These are phyloP conservation scores for Fistulinella cinereoalba DNA, from an alignment of 1,284 basidiomycete genomes.

Conservation along the genomic window DNA sequence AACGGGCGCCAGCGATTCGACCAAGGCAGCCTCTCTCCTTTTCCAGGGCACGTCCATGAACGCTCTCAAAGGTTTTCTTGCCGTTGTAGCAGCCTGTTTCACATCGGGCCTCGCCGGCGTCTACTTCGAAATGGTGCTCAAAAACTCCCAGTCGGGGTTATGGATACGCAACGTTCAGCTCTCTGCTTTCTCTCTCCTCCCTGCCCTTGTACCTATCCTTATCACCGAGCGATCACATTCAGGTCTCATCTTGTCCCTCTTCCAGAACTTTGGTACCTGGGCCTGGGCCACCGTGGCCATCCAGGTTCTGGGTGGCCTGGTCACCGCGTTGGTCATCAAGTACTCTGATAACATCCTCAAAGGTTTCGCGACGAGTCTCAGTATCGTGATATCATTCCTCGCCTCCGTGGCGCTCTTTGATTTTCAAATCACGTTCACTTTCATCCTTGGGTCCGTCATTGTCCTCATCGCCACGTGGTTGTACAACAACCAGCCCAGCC, in stretches of 20 bases:
- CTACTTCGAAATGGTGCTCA: constrained; percentile 98
- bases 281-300: constrained; percentile 88
- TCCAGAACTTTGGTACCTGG: constrained; percentile 82
- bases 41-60: constrained; percentile 60
- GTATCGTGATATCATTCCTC: constrained; percentile 91
- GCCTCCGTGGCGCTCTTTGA: constrained; percentile 86
- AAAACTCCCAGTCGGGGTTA: constrained; percentile 83
- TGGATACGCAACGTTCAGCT: constrained; percentile 98
- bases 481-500: constrained; percentile 69
- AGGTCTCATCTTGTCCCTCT: constrained; percentile 46
- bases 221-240: constrained; percentile 46
- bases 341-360: constrained; percentile 89
- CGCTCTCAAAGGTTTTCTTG: constrained; percentile 81
- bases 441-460: constrained; percentile 77
- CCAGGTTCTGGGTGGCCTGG: constrained; percentile 87
- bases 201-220: constrained; percentile 83
- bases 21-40: constrained; percentile 32
- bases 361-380: constrained; percentile 91
- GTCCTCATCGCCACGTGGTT: constrained; percentile 88
- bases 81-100: constrained; percentile 89
- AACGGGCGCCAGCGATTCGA: constrained; percentile 40
- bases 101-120: constrained; percentile 98
- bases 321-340: constrained; percentile 87
- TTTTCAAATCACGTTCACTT: constrained; percentile 82
- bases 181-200: constrained; percentile 89